These are phyloP conservation scores for Sordariomycetes sp. DNA, from an alignment of 2,329 filamentous ascomycete species.

Conservation along the genomic window DNA sequence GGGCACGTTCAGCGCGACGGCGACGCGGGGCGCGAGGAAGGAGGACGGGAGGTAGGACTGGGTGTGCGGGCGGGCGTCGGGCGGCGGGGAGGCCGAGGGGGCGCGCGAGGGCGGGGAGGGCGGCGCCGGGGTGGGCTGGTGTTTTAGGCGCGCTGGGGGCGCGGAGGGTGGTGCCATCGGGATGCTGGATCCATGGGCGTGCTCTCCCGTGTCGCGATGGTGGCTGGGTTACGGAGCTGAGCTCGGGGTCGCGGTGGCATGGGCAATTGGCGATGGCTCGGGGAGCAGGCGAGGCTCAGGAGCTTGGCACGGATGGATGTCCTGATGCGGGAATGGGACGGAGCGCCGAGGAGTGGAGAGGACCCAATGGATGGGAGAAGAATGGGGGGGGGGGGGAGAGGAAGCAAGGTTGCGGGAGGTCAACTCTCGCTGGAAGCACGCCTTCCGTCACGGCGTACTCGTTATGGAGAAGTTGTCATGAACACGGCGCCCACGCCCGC, in stretches of 20 bases:
- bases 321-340: no score
- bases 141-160: constrained; percentile 3
- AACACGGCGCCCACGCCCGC: neutral
- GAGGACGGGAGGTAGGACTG: constrained; percentile 14
- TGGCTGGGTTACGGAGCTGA: neutral
- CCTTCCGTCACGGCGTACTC: neutral
- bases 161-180: constrained; percentile 3
- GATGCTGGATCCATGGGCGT: constrained; percentile 3
- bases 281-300: neutral
- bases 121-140: constrained; percentile 5
- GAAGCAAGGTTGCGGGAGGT: neutral
- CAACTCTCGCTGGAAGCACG: neutral
- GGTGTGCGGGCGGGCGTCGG: neutral
- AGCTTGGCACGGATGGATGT: neutral
- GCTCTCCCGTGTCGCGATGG: neutral
- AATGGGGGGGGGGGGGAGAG: neutral
- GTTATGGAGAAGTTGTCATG: neutral
- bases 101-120: neutral
- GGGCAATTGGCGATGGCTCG: neutral
- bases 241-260: neutral
- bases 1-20: constrained; percentile 66
- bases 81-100: neutral
- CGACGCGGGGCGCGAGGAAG: constrained; percentile 64
- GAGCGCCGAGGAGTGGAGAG: no score
- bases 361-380: neutral